Evolutionary conservation across 148 eudicot species (phyloP), one percentile per base, ranked within the genome.

Genomic region (Vaccinium corymbosum): DNA sequence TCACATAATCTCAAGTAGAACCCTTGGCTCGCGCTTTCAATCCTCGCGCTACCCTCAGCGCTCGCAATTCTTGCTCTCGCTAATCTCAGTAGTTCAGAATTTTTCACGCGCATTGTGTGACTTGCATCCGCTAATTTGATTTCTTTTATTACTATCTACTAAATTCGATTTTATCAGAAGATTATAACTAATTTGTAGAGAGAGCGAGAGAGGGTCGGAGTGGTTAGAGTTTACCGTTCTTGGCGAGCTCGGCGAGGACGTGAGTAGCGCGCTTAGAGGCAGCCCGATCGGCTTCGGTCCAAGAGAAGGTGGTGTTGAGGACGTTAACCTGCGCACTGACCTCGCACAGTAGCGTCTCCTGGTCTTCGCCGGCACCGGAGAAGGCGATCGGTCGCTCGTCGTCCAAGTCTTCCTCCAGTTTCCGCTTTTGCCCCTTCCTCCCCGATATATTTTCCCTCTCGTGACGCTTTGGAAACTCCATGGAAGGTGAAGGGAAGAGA

Each of bases 391-490:
- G 81, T 10, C 83, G 81, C 6, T 70, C 80, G 4, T 84, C 86
- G 81, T 87, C 86, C 6, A 84, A 78, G 0, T 90, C 90, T 6
- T 85, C 88, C 57, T 89, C 91, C 35, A 87, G 83, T 86, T 91
- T 91, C 70, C 93, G 83, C 80, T 91, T 91, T 75, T 91, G 93
- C 81, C 93, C 92, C 80, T 91, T 91, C 81, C 87, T 87, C 71
- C 86, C 87, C 56, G 81, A 62, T 11, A 87, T 87, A 87, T 87
- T 89, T 82, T 88, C 90, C 73, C 84, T 87, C 57, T 50, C 82
- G 6, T 71, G 92, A 84, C 86, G 87, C 79, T 78, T 88, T 55
- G 75, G 86, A 80, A 85, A 87, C 88, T 87, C 92, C 92, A 88
- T 88, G 82, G 82, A 68, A 15, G 42, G 66, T 10, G 71, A 29